phyloP scores from a whole-genome alignment of 2,329 filamentous ascomycete species.

The Coniochaeta sp. region DNA sequence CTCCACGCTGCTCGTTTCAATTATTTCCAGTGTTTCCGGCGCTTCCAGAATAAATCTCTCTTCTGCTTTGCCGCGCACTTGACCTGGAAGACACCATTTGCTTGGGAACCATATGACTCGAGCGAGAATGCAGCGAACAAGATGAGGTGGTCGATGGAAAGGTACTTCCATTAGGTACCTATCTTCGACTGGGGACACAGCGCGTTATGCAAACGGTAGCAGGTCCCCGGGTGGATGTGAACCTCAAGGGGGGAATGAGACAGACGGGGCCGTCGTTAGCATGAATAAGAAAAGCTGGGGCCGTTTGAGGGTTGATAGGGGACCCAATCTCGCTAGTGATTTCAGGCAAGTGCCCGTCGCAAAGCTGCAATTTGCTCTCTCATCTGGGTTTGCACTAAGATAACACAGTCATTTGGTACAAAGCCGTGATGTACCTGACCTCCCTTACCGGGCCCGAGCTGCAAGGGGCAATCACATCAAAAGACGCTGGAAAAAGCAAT shows the following conservation, averaged over 20 bases:
- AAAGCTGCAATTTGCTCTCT: constrained; percentile 18
- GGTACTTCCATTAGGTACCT: no score
- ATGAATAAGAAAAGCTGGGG: constrained; percentile 25
- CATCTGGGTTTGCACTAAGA: no score
- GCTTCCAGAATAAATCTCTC: not conserved
- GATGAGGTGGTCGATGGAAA: not conserved
- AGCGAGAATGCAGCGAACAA: no score
- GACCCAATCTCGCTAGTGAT: constrained; percentile 32
- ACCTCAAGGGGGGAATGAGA: constrained; percentile 9
- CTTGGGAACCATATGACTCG: not conserved
- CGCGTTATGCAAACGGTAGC: not conserved
- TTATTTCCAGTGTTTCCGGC: not conserved
- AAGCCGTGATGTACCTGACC: not conserved
- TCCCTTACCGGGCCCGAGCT: no score
- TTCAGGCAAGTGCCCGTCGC: constrained; percentile 19
- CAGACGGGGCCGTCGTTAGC: constrained; percentile 20
- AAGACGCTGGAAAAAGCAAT: no score
- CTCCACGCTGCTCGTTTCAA: not conserved
- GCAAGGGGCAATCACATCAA: not conserved
- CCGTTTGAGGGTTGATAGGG: constrained; percentile 17
- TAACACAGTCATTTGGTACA: no score
- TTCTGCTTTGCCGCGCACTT: not conserved
- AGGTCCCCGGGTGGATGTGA: not conserved
- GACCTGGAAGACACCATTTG: not conserved
- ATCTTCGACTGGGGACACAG: not conserved